Evolutionary conservation across 352 stramenopile species (phyloP).

Genomic region (Phytopythium litorale): DNA sequence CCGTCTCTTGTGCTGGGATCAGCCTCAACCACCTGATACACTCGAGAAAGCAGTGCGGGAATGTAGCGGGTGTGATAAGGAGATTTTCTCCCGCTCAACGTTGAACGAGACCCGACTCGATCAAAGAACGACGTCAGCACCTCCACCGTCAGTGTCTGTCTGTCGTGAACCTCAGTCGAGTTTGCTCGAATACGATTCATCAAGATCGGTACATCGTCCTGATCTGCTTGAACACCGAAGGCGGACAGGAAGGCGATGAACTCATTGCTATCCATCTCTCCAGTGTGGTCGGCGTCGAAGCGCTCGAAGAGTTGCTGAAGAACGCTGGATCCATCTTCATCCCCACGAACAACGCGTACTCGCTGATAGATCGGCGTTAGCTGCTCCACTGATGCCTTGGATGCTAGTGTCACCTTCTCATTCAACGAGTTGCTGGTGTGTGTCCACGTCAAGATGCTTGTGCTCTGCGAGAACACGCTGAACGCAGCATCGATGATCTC

Average conservation of each 20-base stretch:
- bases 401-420: background rate
- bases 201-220: conserved; percentile 32
- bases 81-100: background rate
- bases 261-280: conserved; percentile 51
- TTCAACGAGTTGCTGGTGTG: conserved; percentile 23
- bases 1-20: background rate
- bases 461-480: conserved; percentile 27
- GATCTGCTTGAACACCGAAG: conserved; percentile 42
- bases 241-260: conserved; percentile 35
- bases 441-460: conserved; percentile 32
- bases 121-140: background rate
- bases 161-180: background rate
- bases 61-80: background rate
- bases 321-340: conserved; percentile 7
- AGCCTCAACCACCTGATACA: background rate
- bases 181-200: conserved; percentile 40
- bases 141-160: conserved; percentile 6
- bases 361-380: conserved; percentile 44
- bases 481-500: conserved; percentile 39
- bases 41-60: background rate
- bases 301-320: conserved; percentile 44
- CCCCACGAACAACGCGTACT: conserved; percentile 25
- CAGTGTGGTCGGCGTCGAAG: conserved; percentile 50
- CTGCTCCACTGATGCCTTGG: conserved; percentile 5
- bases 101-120: background rate